Conservation (phyloP, 2,329 filamentous ascomycete species). For the Aplosporella prunicola region DNA sequence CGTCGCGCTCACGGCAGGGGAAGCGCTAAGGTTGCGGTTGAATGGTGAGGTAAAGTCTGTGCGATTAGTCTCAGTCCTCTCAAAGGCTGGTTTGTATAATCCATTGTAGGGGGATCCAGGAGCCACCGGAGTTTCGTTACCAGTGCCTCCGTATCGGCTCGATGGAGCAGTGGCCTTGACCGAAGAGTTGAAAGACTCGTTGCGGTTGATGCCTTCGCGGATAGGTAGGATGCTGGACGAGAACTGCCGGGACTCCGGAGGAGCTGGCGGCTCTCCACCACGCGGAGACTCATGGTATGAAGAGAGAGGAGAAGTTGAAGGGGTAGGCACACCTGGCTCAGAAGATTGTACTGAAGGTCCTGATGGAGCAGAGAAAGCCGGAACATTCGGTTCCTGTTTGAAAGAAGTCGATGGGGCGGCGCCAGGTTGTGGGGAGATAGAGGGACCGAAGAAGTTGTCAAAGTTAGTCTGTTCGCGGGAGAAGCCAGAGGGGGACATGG, state of each 20-base stretch:
- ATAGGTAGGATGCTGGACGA: conserved; percentile 69
- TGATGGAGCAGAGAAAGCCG: conserved; percentile 32
- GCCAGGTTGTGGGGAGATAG: conserved; percentile 42
- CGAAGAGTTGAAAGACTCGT: conserved; percentile 65
- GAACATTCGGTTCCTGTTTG: conserved; percentile 40
- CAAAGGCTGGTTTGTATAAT: no score
- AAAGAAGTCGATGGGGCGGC: conserved; percentile 52
- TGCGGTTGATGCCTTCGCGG: conserved; percentile 43
- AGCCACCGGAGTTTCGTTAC: conserved; percentile 38
- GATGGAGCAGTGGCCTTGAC: conserved; percentile 67
- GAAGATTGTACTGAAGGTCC: conserved; percentile 36
- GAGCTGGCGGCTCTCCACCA: conserved; percentile 51
- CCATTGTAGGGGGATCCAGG: conserved; percentile 29
- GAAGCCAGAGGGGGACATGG: conserved; percentile 42
- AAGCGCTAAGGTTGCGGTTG: conserved; percentile 29
- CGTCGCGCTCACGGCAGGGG: conserved; percentile 31
- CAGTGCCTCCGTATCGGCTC: conserved; percentile 49
- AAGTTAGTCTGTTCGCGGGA: conserved; percentile 42
- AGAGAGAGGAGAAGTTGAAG: conserved; percentile 50
- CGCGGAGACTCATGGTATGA: conserved; percentile 46
- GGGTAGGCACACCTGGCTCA: conserved; percentile 47
- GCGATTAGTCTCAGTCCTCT: conserved; percentile 31
- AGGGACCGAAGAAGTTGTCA: conserved; percentile 76
- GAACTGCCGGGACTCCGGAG: conserved; percentile 66
- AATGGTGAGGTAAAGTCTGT: conserved; percentile 27